Evolutionary conservation across 495 filamentous ascomycete genomes (phyloP).

Genomic region (Gamarada debralockiae): DNA sequence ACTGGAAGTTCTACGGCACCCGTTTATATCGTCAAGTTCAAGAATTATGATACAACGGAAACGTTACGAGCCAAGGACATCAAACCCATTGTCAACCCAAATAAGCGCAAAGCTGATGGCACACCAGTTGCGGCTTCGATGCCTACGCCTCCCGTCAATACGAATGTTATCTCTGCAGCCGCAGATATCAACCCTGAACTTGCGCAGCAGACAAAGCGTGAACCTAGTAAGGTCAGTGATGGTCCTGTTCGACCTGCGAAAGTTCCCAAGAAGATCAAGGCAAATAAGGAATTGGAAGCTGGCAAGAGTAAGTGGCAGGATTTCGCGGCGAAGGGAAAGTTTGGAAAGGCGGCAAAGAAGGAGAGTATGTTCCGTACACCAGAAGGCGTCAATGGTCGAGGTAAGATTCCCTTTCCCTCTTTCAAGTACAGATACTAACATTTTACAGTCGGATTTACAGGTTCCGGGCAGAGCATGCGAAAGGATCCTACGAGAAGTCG

Average conservation of each 20-base stretch:
- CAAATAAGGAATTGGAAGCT: slow-evolving; percentile 81
- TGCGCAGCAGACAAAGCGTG: slow-evolving; percentile 63
- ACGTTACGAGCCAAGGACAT: slow-evolving; percentile 82
- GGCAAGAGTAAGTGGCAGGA: slow-evolving; percentile 95
- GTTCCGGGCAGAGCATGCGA: slow-evolving; percentile 90
- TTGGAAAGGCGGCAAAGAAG: slow-evolving; percentile 72
- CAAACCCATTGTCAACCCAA: slow-evolving; percentile 64
- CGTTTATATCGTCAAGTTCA: slow-evolving; percentile 92
- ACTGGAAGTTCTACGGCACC: slow-evolving; percentile 85
- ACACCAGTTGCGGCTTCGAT: slow-evolving; percentile 49
- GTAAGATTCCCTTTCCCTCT: slow-evolving; percentile 39
- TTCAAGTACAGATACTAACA: slow-evolving; percentile 5
- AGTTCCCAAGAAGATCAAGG: slow-evolving; percentile 78
- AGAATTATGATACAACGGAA: slow-evolving; percentile 82
- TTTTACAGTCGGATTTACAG: slow-evolving; percentile 84
- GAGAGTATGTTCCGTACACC: slow-evolving; percentile 97
- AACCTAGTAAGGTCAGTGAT: slow-evolving; percentile 63
- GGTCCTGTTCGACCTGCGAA: slow-evolving; percentile 63
- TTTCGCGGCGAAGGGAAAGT: slow-evolving; percentile 76
- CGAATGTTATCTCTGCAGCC: slow-evolving; percentile 80
- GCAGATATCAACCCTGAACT: slow-evolving; percentile 79
- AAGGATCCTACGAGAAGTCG: slow-evolving; percentile 80
- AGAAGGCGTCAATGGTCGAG: slow-evolving; percentile 79
- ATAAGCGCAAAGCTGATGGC: slow-evolving; percentile 89
- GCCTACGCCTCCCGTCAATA: slow-evolving; percentile 34